phyloP scores from a whole-genome alignment of 805 yeast genomes.

The Cyberlindnera misumaiensis region DNA sequence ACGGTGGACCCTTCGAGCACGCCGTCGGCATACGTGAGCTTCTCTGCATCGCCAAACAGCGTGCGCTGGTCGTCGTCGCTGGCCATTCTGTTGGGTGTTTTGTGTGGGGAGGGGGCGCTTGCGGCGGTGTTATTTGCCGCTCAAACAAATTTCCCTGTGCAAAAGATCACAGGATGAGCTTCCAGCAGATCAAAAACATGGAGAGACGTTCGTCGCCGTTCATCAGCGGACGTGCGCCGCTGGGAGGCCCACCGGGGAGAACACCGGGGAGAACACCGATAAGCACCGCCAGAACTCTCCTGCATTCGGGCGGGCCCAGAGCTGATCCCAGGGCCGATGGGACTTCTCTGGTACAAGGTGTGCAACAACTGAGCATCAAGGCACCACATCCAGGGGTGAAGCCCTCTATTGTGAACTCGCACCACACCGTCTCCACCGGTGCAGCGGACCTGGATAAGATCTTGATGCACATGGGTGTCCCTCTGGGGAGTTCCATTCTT shows the following conservation, averaged over 20 bases:
- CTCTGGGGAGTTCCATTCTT: slow-evolving; percentile 63
- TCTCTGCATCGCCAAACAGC: slow-evolving; percentile 15
- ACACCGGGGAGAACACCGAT: background rate
- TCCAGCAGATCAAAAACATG: background rate
- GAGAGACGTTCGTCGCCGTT: background rate
- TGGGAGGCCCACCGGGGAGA: slow-evolving; percentile 1
- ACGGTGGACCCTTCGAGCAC: slow-evolving; percentile 22
- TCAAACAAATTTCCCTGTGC: too few relatives aligned
- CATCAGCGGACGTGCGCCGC: too few relatives aligned
- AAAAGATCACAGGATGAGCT: too few relatives aligned
- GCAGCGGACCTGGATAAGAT: slow-evolving; percentile 66
- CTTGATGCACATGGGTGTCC: slow-evolving; percentile 78
- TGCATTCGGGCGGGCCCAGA: too few relatives aligned
- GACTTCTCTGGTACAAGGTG: slow-evolving; percentile 1
- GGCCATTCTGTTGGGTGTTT: too few relatives aligned
- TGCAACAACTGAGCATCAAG: slow-evolving; percentile 5
- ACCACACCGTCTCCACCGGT: slow-evolving; percentile 77
- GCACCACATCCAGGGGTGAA: slow-evolving; percentile 46
- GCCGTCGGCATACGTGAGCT: slow-evolving; percentile 22
- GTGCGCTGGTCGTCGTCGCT: slow-evolving; percentile 8
- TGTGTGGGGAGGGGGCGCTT: too few relatives aligned
- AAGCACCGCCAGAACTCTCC: too few relatives aligned
- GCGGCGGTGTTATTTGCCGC: too few relatives aligned
- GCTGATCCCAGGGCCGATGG: background rate
- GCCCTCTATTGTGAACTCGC: slow-evolving; percentile 71